These are phyloP conservation scores for Penicillium sp. DNA, from an alignment of 2,329 filamentous ascomycete species.

Conservation along the genomic window DNA sequence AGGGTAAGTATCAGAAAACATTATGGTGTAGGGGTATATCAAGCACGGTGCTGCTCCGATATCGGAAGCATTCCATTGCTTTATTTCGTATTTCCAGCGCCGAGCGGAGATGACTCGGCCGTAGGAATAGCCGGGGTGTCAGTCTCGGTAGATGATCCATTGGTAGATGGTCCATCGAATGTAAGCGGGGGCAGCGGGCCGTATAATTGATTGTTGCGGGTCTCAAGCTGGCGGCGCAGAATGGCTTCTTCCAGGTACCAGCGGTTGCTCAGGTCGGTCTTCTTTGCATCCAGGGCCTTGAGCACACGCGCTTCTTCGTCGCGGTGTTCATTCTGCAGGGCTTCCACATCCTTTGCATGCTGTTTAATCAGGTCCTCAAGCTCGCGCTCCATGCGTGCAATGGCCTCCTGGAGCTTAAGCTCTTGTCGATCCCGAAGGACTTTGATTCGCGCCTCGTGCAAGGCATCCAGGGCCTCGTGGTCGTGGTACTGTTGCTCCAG, in stretches of 20 bases:
- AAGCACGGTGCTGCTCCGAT: background rate
- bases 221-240: conserved; percentile 36
- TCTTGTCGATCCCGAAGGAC: conserved; percentile 46
- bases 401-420: conserved; percentile 36
- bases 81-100: background rate
- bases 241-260: conserved; percentile 45
- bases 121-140: conserved; percentile 30
- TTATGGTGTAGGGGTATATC: conserved; percentile 1
- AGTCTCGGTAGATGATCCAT: conserved; percentile 22
- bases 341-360: conserved; percentile 29
- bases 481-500: conserved; percentile 43
- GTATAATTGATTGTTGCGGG: conserved; percentile 32
- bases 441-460: conserved; percentile 44
- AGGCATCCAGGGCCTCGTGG: conserved; percentile 41
- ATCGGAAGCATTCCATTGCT: background rate
- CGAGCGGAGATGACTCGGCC: conserved; percentile 10
- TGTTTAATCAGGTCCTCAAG: conserved; percentile 32
- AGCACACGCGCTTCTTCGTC: conserved; percentile 30
- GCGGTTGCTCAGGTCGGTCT: conserved; percentile 31
- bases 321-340: conserved; percentile 35
- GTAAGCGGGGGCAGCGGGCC: conserved; percentile 38
- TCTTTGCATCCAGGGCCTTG: conserved; percentile 33
- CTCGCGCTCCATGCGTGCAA: conserved; percentile 38
- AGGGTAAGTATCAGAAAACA: background rate
- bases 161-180: conserved; percentile 25